A percentile compares a stretch with the other conserved stretches of the same genome.
Conservation (phyloP, 2,329 filamentous ascomycete species). For the Colletotrichum sp. region DNA sequence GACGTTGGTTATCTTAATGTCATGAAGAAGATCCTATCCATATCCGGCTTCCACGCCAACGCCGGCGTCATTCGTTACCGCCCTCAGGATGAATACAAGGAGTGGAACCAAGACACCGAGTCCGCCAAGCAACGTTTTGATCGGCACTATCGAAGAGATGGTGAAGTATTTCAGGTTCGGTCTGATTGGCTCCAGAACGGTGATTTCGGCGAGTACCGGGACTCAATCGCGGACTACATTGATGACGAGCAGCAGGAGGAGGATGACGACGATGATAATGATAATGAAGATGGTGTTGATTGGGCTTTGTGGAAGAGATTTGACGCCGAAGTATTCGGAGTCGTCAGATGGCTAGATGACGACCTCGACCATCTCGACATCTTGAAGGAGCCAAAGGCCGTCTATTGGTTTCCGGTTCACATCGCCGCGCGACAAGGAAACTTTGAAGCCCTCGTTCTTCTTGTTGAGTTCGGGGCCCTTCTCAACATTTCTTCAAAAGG, state of each 20-base stretch:
- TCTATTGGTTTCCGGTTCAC: not conserved
- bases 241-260: not conserved
- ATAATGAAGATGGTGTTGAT: no score
- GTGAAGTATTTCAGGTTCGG: not conserved
- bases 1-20: not conserved
- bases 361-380: not conserved
- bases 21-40: not conserved
- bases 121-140: not conserved
- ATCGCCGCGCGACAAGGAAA: not conserved
- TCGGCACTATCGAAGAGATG: not conserved
- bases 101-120: not conserved
- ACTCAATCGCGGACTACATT: not conserved
- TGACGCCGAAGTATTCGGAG: not conserved
- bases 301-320: not conserved
- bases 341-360: not conserved
- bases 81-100: not conserved
- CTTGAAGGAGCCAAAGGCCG: not conserved
- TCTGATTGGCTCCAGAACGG: not conserved
- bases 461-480: not conserved
- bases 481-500: not conserved
- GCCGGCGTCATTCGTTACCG: not conserved
- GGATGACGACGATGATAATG: not conserved
- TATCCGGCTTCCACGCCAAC: no score
- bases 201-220: not conserved
- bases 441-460: not conserved